Conservation (phyloP, 2,329 filamentous ascomycete genomes). For the Fusarium compactum region DNA sequence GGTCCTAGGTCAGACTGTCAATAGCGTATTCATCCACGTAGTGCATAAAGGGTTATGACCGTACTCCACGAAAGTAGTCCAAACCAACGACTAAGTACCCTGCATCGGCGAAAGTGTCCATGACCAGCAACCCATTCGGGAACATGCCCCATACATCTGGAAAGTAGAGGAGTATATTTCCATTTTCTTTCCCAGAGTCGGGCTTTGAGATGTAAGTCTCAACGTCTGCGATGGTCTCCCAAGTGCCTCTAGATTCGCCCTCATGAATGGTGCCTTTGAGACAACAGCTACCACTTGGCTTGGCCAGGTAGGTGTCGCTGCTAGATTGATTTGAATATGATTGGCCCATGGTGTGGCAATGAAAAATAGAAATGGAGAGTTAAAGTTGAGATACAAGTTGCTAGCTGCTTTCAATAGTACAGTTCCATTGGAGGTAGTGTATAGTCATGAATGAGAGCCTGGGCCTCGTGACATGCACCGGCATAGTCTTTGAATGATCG, state of each 20-base stretch:
- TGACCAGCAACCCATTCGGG: conserved; percentile 7
- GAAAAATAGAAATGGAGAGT: background rate
- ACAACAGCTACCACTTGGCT: conserved; percentile 6
- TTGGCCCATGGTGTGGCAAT: conserved; percentile 1
- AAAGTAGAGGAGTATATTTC: conserved; percentile 6
- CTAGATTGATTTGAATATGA: background rate
- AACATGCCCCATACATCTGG: conserved; percentile 21
- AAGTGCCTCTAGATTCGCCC: conserved; percentile 5
- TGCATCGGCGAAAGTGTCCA: conserved; percentile 12
- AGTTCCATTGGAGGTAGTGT: too few relatives aligned
- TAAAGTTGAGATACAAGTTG: too few relatives aligned
- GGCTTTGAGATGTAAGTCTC: conserved; percentile 12
- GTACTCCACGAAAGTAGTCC: conserved; percentile 14
- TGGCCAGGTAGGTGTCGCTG: background rate
- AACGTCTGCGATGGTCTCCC: background rate
- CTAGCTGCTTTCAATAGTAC: too few relatives aligned
- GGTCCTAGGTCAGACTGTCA: background rate
- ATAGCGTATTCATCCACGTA: background rate
- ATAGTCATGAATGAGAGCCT: too few relatives aligned
- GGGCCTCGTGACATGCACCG: too few relatives aligned
- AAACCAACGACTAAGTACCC: conserved; percentile 8
- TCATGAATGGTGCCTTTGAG: conserved; percentile 3
- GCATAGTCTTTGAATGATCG: background rate
- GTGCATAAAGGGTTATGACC: too few relatives aligned
- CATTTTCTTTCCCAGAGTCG: background rate